A percentile compares a stretch with the other conserved stretches of the same genome.
Evolutionary conservation across 768 basidiomycete genomes (phyloP).

Genomic region (Tylopilus vinaceipallidus): DNA sequence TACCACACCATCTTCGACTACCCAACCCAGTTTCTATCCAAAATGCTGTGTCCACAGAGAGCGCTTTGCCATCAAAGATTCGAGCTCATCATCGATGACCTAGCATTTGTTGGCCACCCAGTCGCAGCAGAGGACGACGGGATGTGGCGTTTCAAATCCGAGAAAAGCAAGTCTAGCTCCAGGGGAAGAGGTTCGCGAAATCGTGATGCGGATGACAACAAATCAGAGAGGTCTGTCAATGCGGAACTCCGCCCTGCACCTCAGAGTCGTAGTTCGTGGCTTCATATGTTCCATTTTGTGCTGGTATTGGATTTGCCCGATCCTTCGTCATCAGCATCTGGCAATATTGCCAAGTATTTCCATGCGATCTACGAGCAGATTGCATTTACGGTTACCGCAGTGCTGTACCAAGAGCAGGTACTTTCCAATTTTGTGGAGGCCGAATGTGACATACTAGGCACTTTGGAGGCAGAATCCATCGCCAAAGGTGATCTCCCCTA

Average conservation of each 20-base stretch:
- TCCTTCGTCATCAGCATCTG: constrained; percentile 79
- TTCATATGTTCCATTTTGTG: constrained; percentile 82
- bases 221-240: constrained; percentile 32
- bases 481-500: constrained; percentile 59
- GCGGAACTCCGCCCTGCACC: constrained; percentile 31
- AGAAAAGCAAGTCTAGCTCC: constrained; percentile 48
- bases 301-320: constrained; percentile 88
- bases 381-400: constrained; percentile 87
- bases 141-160: constrained; percentile 71
- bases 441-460: constrained; percentile 70
- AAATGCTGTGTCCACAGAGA: constrained; percentile 72
- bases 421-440: constrained; percentile 80
- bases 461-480: constrained; percentile 68
- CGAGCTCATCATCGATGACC: constrained; percentile 86
- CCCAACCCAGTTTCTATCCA: constrained; percentile 76
- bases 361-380: constrained; percentile 89
- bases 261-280: constrained; percentile 43
- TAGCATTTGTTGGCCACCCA: constrained; percentile 94
- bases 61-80: constrained; percentile 93
- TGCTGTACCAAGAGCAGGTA: constrained; percentile 89
- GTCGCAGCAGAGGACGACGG: constrained; percentile 77
- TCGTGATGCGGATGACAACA: constrained; percentile 36
- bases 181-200: constrained; percentile 58
- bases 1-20: constrained; percentile 79
- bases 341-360: constrained; percentile 74